Base-by-base conservation (phyloP, 2,329 filamentous ascomycete species). In the Shiraia bambusicola region DNA sequence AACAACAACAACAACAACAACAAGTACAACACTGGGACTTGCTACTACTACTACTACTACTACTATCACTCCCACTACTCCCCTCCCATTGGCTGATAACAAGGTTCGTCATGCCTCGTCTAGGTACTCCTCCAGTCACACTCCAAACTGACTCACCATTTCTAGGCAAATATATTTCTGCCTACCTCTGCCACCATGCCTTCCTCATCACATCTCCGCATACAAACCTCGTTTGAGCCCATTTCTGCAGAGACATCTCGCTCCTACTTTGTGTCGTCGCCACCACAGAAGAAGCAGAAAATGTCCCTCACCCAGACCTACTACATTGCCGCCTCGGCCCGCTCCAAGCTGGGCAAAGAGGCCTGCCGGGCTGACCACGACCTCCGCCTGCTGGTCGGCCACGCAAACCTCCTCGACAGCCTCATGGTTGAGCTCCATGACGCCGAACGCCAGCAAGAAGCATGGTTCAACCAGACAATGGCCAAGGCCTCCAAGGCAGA, bases 241-340 rank as follows among this genome's bases (percentile, higher is more conserved):
- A 58, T 75, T 54, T 63, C 65, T 30, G 70, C 70, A 40, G 66
- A 73, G 63, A 71, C 69, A 30, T 67, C 68, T 39, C 69, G 71
- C 62, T 68, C 69, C 37, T 55, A 68, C 67, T 67, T 70, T 59
- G 48, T 71, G 63, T 55, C 66, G 9, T 59, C 69, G 37, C 70
- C 70, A 48, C 69, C 73, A 42, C 67, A 70, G 50, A 75, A 75
- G 70, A 75, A 86, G 76, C 87, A 90, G 73, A 91, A 86, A 75
- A 97, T 97, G 93, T 94, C 87, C 70, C 86, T 97, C 76, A 94
- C 92, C 19, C 90, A 96, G 75, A 97, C 92, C 49, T 98, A 97
- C 86, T 95, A 89, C 77, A 86, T 97, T 63, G 93, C 93, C 69
- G 91, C 95, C 79, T 92, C 91, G 73, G 93, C 93, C 68, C 84